Evolutionary conservation across 2,329 filamentous ascomycete species (phyloP).

Genomic region (Aspergillus fijiensis): DNA sequence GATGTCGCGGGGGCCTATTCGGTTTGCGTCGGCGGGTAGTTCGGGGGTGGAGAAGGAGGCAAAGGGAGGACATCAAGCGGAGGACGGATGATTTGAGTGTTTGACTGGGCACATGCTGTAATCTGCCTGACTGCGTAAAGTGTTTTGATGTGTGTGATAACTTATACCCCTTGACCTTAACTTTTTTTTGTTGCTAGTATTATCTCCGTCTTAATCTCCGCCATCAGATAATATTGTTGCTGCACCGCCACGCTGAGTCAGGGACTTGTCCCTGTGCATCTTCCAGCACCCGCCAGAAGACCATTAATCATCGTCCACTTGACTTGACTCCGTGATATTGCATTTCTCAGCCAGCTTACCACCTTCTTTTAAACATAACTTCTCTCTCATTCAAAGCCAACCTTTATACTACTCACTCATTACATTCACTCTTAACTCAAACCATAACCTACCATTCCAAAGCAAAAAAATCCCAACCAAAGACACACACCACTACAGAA

Average conservation of each 20-base stretch:
- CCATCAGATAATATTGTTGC: constrained; percentile 14
- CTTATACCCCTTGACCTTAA: background rate
- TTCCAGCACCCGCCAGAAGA: constrained; percentile 17
- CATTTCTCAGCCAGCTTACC: too few species aligned
- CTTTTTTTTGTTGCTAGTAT: background rate
- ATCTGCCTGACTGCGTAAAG: too few species aligned
- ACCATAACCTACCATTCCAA: too few species aligned
- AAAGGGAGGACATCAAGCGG: background rate
- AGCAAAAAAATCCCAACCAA: too few species aligned
- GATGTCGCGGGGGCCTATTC: constrained; percentile 46
- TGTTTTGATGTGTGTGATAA: background rate
- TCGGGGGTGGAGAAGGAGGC: background rate
- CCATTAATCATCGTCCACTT: too few species aligned
- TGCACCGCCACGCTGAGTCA: constrained; percentile 16
- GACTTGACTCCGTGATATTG: too few species aligned
- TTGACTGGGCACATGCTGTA: background rate
- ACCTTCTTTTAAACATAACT: too few species aligned
- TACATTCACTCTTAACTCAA: constrained; percentile 27
- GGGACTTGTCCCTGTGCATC: constrained; percentile 16
- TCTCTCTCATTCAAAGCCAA: too few species aligned
- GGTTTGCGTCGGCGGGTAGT: constrained; percentile 34
- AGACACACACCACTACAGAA: too few species aligned
- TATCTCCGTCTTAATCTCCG: constrained; percentile 5
- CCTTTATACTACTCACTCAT: background rate
- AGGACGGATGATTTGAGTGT: background rate